phyloP scores from a whole-genome alignment of 2,329 filamentous ascomycete species.

The Penicillium sp. region DNA sequence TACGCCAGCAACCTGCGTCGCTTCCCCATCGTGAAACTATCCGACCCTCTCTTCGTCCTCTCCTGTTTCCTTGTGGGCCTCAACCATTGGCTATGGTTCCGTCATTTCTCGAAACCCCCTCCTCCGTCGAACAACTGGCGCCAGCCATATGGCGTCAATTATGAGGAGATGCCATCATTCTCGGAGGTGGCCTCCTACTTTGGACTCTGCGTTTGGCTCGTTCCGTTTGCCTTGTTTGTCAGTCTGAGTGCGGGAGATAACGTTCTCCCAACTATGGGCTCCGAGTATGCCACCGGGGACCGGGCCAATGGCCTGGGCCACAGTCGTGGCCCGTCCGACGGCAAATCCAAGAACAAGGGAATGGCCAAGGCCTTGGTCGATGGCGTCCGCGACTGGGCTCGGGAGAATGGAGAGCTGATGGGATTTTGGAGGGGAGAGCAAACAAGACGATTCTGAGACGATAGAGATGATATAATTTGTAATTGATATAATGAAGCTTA shows the following conservation, averaged over 20 bases:
- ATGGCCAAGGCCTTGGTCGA: constrained; percentile 67
- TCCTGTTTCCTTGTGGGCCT: constrained; percentile 83
- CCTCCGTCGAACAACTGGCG: constrained; percentile 43
- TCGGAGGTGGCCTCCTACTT: constrained; percentile 96
- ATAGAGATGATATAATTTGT: constrained; percentile 1
- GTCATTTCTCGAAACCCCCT: constrained; percentile 74
- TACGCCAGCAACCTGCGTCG: constrained; percentile 84
- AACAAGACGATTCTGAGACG: constrained; percentile 48
- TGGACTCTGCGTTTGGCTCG: constrained; percentile 92
- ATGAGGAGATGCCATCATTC: constrained; percentile 69
- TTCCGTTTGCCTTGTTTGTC: constrained; percentile 93
- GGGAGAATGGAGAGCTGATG: constrained; percentile 63
- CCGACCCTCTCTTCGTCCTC: constrained; percentile 80
- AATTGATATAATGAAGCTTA: background rate
- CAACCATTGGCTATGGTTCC: constrained; percentile 97
- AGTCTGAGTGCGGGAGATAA: constrained; percentile 93
- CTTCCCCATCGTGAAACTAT: constrained; percentile 77
- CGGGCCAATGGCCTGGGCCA: constrained; percentile 28
- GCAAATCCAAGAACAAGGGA: constrained; percentile 54
- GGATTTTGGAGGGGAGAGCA: constrained; percentile 63
- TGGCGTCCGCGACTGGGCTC: constrained; percentile 60
- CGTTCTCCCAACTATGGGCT: constrained; percentile 88
- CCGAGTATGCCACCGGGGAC: constrained; percentile 65
- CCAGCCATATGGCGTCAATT: constrained; percentile 45
- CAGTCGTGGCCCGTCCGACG: constrained; percentile 28